Base-by-base conservation (phyloP, 306 rosid genomes). In the Carpinus viminea region DNA sequence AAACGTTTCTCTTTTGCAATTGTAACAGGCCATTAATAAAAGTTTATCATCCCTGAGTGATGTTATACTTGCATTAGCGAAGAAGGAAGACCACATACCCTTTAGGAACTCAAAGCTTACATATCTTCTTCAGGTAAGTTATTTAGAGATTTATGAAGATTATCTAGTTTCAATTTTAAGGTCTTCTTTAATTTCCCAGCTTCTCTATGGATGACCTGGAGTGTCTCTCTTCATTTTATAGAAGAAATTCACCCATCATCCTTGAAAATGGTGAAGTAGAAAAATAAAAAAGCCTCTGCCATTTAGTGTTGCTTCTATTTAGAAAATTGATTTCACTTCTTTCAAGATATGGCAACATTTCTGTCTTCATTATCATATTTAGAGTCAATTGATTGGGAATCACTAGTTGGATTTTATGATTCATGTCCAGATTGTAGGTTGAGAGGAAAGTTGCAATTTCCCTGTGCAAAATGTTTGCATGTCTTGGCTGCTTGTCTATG, bases 21-120 rank as follows among this genome's bases (percentile, higher is more conserved):
- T 76, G 18, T 53, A 54, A 62, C 85, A 95, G 99, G 96, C 99
- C 62, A 95, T 95, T 78, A 95, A 95, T 73, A 91, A 85, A 83
- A 95, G 99, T 79, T 69, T 95, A 50, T 95, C 99, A 59, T 95
- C 92, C 50, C 81, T 95, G 68, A 93, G 97, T 75, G 99, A 95
- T 76, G 99, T 95, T 38, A 95, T 95, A 86, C 93, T 93, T 80
- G 79, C 99, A 60, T 86, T 95, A 91, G 98, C 98, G 77, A 95
- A 93, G 92, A 93, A 93, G 90, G 98, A 95, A 73, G 99, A 95
- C 54, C 89, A 95, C 48, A 79, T 95, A 20, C 99, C 99, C 65
- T 95, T 88, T 85, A 83, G 99, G 79, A 93, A 95, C 92, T 95
- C 99, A 26, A 95, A 93, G 85, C 99, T 95, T 36, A 95, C 99